These are phyloP conservation scores for Heterococcus sp. DNA, from an alignment of 108 stramenopile genomes.

Conservation along the genomic window DNA sequence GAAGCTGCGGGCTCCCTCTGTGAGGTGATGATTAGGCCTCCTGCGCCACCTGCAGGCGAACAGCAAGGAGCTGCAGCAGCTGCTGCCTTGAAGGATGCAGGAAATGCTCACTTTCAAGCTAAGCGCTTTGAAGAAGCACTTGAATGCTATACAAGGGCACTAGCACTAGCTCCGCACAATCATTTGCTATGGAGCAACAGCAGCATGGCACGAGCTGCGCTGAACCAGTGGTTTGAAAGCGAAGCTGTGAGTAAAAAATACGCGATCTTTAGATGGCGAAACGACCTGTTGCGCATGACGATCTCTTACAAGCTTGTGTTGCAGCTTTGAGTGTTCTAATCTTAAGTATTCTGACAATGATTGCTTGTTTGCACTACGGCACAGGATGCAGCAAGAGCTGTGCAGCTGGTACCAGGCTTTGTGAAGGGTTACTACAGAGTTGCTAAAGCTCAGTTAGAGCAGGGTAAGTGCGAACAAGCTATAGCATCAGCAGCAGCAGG, in stretches of 20 bases:
- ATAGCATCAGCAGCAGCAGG: background rate
- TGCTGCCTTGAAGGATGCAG: background rate
- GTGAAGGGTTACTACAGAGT: conserved; percentile 23
- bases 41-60: too few relatives aligned
- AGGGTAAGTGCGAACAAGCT: background rate
- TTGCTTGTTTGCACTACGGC: background rate
- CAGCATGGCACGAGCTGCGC: conserved; percentile 15
- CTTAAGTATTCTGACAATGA: background rate
- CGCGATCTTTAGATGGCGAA: background rate
- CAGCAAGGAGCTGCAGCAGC: background rate
- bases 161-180: conserved; percentile 5
- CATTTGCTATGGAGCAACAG: conserved; percentile 29
- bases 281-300: background rate
- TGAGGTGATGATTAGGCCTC: too few relatives aligned
- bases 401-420: conserved; percentile 8
- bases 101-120: background rate
- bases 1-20: too few relatives aligned
- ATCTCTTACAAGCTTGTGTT: background rate
- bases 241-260: conserved; percentile 6
- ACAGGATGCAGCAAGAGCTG: conserved; percentile 8
- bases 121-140: conserved; percentile 7
- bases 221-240: conserved; percentile 12
- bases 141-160: conserved; percentile 8
- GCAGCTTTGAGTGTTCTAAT: background rate
- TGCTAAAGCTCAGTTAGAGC: conserved; percentile 34